Evolutionary conservation across 352 stramenopile genomes (phyloP).

Genomic region (Phytophthora fragariaefolia): DNA sequence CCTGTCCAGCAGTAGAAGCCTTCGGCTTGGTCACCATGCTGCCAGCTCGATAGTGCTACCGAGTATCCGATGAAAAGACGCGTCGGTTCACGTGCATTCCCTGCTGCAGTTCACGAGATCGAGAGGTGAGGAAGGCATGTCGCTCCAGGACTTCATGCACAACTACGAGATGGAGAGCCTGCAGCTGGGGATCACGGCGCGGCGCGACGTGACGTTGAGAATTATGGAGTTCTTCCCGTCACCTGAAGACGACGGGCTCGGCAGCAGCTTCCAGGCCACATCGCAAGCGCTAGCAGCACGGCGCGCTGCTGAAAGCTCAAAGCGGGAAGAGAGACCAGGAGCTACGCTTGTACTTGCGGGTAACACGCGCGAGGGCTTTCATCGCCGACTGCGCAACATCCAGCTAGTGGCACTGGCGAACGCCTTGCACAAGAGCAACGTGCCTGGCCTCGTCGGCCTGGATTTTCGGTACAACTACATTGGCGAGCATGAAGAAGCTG

Average conservation of each 20-base stretch:
- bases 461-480: conserved; percentile 67
- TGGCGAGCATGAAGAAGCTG: conserved; percentile 38
- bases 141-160: conserved; percentile 74
- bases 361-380: conserved; percentile 65
- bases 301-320: conserved; percentile 21
- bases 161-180: conserved; percentile 83
- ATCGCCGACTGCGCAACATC: conserved; percentile 70
- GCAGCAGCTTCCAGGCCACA: conserved; percentile 49
- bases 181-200: conserved; percentile 65
- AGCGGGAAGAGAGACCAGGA: conserved; percentile 6
- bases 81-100: conserved; percentile 25
- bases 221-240: conserved; percentile 56
- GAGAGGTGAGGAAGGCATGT: conserved; percentile 32
- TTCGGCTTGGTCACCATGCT: conserved; percentile 32
- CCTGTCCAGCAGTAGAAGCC: conserved; percentile 29
- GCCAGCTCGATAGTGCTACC: background rate
- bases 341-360: conserved; percentile 49
- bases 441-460: conserved; percentile 48
- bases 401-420: conserved; percentile 62
- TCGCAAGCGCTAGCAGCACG: conserved; percentile 57
- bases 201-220: conserved; percentile 59
- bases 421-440: conserved; percentile 56
- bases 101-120: background rate
- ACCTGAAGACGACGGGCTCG: conserved; percentile 34
- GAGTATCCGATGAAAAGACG: conserved; percentile 21